Evolutionary conservation across 164 flowering plant species (phyloP), one percentile per base, ranked within the genome.

Genomic region (Houttuynia cordata): DNA sequence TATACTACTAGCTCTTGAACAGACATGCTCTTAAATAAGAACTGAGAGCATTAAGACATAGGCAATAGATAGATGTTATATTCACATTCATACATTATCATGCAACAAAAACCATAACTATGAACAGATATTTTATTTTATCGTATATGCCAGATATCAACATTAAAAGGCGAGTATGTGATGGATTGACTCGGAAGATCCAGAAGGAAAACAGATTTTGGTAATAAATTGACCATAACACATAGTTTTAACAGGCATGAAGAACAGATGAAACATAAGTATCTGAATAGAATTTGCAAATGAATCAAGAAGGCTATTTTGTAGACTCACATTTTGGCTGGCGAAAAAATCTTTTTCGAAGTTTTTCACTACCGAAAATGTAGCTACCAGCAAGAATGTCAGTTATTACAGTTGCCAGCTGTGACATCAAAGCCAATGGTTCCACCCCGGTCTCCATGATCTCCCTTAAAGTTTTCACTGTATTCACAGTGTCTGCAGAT

Each of bases 401-500:
- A 37, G 99, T 88, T 70, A 91, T 84, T 51, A 88, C 81, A 34
- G 99, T 87, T 37, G 99, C 99, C 75, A 94, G 93, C 66, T 94
- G 99, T 37, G 99, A 91, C 96, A 94, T 91, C 75, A 94, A 79
- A 51, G 88, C 90, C 53, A 94, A 66, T 64, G 99, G 96, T 74
- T 91, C 97, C 25, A 87, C 92, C 30, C 99, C 96, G 64, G 85
- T 78, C 77, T 94, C 96, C 93, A 87, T 87, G 53, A 94, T 87
- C 70, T 80, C 85, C 70, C 99, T 83, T 68, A 94, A 74, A 64
- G 70, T 83, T 80, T 91, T 94, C 64, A 94, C 97, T 10, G 97
- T 94, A 72, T 87, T 94, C 42, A 91, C 92, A 10, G 99, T 91
- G 79, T 94, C 97, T 41, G 99, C 99, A 42, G 99, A 94, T 64